Base-by-base conservation (phyloP, 257 asterid species). In the Solanum pinnatisectum region DNA sequence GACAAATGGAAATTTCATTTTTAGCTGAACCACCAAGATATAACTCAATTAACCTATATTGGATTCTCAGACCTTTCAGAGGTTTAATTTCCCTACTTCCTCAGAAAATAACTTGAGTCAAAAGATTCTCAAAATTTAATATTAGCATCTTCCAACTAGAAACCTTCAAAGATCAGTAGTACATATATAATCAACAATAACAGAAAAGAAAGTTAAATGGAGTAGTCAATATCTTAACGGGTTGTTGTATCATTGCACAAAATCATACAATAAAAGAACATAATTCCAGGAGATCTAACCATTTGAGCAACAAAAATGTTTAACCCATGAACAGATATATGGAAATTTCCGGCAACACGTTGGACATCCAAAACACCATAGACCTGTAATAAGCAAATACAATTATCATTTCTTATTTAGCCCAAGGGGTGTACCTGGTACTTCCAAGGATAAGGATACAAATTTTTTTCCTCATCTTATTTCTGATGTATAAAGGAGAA, bases 271-370 rank as follows among this genome's bases (percentile, higher is more conserved):
- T 10, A 87, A 39, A 72, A 40, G 44, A 87, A 87, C 22, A 85
- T 49, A 20, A 88, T 44, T 84, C 37, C 85, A 87, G 71, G 83
- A 74, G 87, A 87, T 85, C 89, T 92, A 72, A 96, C 99, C 98
- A 82, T 94, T 94, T 97, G 99, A 30, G 99, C 99, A 74, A 97
- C 98, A 89, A 95, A 94, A 89, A 96, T 93, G 93, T 95, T 96
- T 88, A 97, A 89, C 76, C 99, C 99, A 74, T 97, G 99, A 86
- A 97, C 98, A 72, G 99, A 97, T 84, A 97, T 94, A 88, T 97
- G 99, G 91, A 97, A 97, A 93, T 97, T 97, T 90, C 99, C 99
- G 73, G 99, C 99, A 90, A 97, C 99, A 88, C 99, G 92, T 93
- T 97, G 99, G 90, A 97, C 99, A 88, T 97, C 99, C 91, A 97